Conservation (phyloP, 129 eudicot genomes). For the Silybum marianum region DNA sequence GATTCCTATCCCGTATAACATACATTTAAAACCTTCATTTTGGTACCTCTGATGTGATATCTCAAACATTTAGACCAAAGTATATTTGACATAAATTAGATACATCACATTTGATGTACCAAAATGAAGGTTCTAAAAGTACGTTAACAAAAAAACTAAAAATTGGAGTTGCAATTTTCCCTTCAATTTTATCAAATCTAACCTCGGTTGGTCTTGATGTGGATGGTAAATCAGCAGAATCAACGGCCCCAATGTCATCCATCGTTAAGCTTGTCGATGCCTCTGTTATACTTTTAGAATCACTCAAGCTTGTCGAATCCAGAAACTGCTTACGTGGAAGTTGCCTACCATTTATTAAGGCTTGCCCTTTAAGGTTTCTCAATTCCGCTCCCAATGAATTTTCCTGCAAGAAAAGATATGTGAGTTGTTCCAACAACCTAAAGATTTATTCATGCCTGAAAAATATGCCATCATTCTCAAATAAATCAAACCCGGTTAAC, state of each 20-base stretch:
- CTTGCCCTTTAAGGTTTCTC: constrained; percentile 70
- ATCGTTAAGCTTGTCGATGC: constrained; percentile 54
- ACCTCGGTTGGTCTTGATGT: constrained; percentile 67
- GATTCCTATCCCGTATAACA: neutral
- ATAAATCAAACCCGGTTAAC: too few species aligned
- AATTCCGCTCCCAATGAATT: constrained; percentile 56
- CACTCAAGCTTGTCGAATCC: constrained; percentile 54
- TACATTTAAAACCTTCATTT: neutral
- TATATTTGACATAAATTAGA: neutral
- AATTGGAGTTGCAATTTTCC: neutral
- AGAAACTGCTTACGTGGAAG: constrained; percentile 55
- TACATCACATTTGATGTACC: neutral
- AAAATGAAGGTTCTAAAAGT: neutral
- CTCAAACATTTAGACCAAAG: neutral
- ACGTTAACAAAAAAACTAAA: neutral
- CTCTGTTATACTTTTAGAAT: constrained; percentile 67
- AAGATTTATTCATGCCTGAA: neutral
- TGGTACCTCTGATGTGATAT: neutral
- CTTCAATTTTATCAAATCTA: constrained; percentile 20
- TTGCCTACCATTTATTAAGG: constrained; percentile 58
- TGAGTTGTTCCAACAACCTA: neutral
- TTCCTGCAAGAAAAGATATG: constrained; percentile 43
- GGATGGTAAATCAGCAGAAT: constrained; percentile 54
- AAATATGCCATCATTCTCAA: neutral
- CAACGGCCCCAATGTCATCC: constrained; percentile 63